These are phyloP conservation scores for Ogataea parapolymorpha DNA, from an alignment of 805 yeast genomes.

Conservation along the genomic window DNA sequence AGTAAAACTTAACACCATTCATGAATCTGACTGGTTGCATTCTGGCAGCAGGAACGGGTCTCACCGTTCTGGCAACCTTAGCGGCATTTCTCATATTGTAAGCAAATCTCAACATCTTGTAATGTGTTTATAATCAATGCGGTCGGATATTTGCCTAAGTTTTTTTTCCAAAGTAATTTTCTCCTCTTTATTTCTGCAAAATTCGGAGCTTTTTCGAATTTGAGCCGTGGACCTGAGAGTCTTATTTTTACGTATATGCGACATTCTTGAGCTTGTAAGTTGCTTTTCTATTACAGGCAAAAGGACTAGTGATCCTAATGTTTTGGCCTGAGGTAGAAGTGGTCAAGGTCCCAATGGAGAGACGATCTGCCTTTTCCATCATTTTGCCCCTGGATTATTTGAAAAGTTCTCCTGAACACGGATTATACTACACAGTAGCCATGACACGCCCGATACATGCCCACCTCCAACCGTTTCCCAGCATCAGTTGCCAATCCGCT, in stretches of 20 bases:
- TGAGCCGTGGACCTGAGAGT: not conserved
- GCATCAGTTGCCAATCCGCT: too few relatives aligned
- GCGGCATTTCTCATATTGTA: constrained; percentile 25
- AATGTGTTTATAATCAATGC: not conserved
- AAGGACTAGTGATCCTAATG: too few relatives aligned
- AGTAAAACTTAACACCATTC: constrained; percentile 22
- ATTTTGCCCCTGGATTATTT: too few relatives aligned
- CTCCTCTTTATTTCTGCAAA: constrained; percentile 2
- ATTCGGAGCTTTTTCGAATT: constrained; percentile 1
- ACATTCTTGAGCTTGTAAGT: too few relatives aligned
- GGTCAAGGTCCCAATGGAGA: too few relatives aligned
- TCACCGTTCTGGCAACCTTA: constrained; percentile 10
- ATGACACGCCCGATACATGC: not conserved
- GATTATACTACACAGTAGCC: not conserved
- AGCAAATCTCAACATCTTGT: constrained; percentile 21
- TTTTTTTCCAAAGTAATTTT: constrained; percentile 4
- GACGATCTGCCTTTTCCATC: too few relatives aligned
- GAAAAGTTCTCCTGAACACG: too few relatives aligned
- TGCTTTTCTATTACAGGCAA: too few relatives aligned
- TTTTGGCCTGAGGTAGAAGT: too few relatives aligned
- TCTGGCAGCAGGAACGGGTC: constrained; percentile 7
- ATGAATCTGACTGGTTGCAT: constrained; percentile 20
- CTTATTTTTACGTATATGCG: not conserved
- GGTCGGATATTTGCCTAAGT: constrained; percentile 7
- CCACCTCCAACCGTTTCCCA: too few relatives aligned